phyloP scores from a whole-genome alignment of 805 yeast species.

The Candida xyloterini region DNA sequence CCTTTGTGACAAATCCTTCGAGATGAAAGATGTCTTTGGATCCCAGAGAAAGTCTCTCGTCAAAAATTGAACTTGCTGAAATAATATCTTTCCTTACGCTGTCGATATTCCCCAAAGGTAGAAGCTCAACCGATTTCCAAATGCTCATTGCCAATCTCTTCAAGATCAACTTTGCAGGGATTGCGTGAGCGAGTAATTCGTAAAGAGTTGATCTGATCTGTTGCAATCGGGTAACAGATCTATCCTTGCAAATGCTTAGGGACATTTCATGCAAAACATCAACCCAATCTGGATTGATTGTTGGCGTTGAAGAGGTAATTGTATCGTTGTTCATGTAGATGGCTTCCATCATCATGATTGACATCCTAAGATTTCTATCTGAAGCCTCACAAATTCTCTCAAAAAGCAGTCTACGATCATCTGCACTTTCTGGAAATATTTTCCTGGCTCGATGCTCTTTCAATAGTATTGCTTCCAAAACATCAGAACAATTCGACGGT shows the following conservation, averaged over 20 bases:
- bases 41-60: constrained; percentile 84
- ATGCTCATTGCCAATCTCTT: constrained; percentile 49
- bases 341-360: constrained; percentile 79
- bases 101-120: constrained; percentile 19
- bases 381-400: constrained; percentile 51
- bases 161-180: constrained; percentile 80
- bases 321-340: constrained; percentile 65
- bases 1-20: constrained; percentile 89
- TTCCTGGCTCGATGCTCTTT: constrained; percentile 46
- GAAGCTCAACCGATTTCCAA: constrained; percentile 24
- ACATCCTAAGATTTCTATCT: constrained; percentile 72
- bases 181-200: constrained; percentile 88
- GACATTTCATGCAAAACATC: constrained; percentile 70
- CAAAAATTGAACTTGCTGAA: constrained; percentile 62
- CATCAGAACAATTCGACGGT: constrained; percentile 49
- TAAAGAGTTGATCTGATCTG: constrained; percentile 68
- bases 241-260: constrained; percentile 51
- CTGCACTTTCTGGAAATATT: constrained; percentile 35
- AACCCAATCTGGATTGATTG: constrained; percentile 86
- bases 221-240: constrained; percentile 60
- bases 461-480: constrained; percentile 52
- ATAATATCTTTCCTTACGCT: constrained; percentile 46
- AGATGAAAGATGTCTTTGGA: constrained; percentile 88
- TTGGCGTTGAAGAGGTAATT: constrained; percentile 43
- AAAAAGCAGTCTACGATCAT: constrained; percentile 37